These are phyloP conservation scores for Dryas drummondii DNA, from an alignment of 306 rosid genomes.

Conservation along the genomic window DNA sequence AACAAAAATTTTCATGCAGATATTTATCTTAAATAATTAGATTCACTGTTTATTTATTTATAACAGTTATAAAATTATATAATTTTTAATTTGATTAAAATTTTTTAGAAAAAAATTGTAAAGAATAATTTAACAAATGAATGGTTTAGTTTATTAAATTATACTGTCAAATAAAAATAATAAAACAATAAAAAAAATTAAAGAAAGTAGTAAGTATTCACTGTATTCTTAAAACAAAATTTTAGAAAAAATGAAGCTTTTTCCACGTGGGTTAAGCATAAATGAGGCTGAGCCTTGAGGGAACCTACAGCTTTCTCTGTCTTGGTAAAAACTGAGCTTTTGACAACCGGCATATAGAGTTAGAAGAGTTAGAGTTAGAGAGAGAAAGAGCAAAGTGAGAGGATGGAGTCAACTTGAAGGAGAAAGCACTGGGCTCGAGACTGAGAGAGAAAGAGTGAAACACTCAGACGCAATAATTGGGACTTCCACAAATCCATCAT, in stretches of 20 bases:
- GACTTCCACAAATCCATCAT: conserved; percentile 26
- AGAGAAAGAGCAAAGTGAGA: background rate
- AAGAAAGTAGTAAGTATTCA: no score
- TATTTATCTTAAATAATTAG: no score
- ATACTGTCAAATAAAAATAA: no score
- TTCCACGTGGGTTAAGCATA: background rate
- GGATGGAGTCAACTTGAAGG: conserved; percentile 26
- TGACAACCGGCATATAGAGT: conserved; percentile 2
- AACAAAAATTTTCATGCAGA: no score
- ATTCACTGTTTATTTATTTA: no score
- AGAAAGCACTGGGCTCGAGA: conserved; percentile 68
- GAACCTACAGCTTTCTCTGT: conserved; percentile 7
- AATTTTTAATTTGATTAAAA: no score
- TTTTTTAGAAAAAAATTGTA: no score
- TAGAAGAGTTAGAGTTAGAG: conserved; percentile 3
- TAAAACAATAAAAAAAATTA: background rate
- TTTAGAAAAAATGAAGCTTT: background rate
- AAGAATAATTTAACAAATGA: no score
- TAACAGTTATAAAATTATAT: no score
- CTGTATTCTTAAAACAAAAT: no score
- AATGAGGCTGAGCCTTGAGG: background rate
- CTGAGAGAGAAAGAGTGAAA: conserved; percentile 15
- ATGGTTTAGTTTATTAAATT: no score
- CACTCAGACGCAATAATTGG: conserved; percentile 35
- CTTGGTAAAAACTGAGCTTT: conserved; percentile 21